Percentiles rank a stretch among this genome's conserved stretches.
phyloP scores from a whole-genome alignment of 163 green algal genomes.

The Dunaliella salina region DNA sequence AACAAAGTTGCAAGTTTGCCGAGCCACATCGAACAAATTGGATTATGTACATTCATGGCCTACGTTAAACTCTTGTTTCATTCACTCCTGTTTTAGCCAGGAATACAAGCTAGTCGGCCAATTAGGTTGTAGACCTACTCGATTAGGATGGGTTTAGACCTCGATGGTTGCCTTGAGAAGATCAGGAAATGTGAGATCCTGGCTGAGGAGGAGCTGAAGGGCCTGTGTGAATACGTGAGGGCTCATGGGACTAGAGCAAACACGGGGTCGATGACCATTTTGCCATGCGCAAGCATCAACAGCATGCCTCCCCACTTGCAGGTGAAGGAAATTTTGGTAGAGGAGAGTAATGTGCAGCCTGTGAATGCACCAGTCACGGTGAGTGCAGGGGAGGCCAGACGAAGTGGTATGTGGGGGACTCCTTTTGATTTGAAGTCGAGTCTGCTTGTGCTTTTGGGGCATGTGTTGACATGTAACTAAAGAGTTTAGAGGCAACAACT shows the following conservation, averaged over 20 bases:
- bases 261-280: no score
- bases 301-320: constrained; percentile 21
- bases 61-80: no score
- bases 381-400: constrained; percentile 4
- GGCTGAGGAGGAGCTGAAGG: constrained; percentile 93
- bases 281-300: no score
- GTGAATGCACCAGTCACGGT: constrained; percentile 95
- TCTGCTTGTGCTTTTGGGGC: no score
- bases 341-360: constrained; percentile 98
- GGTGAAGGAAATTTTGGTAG: constrained; percentile 98
- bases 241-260: background rate
- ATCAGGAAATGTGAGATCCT: constrained; percentile 84
- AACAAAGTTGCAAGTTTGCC: no score
- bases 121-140: background rate
- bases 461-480: background rate
- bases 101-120: background rate
- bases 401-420: no score
- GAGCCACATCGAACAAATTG: no score
- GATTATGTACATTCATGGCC: no score
- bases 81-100: background rate
- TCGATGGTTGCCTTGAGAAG: constrained; percentile 91
- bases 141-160: constrained; percentile 21
- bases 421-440: no score
- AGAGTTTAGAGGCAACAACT: background rate
- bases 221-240: constrained; percentile 91